phyloP scores from a whole-genome alignment of 2,329 filamentous ascomycete species.

The Pyricularia sp. region DNA sequence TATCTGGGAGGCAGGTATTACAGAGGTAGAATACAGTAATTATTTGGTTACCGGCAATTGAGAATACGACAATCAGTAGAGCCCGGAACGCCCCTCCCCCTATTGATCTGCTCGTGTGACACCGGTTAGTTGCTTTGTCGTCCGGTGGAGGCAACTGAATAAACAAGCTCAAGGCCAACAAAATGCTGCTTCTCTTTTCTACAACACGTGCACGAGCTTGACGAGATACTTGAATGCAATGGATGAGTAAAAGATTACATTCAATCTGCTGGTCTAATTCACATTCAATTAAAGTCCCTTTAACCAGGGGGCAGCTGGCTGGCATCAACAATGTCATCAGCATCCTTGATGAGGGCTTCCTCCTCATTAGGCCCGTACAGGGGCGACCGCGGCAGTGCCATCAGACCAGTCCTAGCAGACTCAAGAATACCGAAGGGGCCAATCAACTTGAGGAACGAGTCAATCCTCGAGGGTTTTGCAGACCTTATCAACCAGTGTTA shows the following conservation, averaged over 20 bases:
- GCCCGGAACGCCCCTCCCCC: neutral
- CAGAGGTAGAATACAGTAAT: no score
- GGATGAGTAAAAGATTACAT: neutral
- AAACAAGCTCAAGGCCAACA: neutral
- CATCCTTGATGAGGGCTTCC: constrained; percentile 65
- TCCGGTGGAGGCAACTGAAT: neutral
- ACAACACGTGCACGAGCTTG: neutral
- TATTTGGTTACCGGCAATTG: neutral
- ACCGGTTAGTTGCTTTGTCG: neutral
- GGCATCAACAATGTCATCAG: constrained; percentile 88
- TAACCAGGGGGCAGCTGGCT: constrained; percentile 90
- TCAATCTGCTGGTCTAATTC: neutral
- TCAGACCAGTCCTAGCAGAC: constrained; percentile 88
- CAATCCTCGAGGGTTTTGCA: constrained; percentile 86
- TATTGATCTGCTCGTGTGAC: no score
- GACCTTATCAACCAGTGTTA: constrained; percentile 43
- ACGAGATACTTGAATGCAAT: neutral
- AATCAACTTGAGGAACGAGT: constrained; percentile 96
- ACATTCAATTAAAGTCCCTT: constrained; percentile 10
- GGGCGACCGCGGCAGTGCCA: constrained; percentile 91
- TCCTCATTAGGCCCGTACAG: constrained; percentile 62
- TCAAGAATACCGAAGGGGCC: constrained; percentile 92
- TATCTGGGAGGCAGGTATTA: neutral
- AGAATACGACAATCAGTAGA: neutral
- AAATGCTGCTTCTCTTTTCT: neutral